Percentiles rank a stretch among this genome's conserved stretches.
Evolutionary conservation across 2,329 filamentous ascomycete genomes (phyloP).

Genomic region (Colletotrichum sp.): DNA sequence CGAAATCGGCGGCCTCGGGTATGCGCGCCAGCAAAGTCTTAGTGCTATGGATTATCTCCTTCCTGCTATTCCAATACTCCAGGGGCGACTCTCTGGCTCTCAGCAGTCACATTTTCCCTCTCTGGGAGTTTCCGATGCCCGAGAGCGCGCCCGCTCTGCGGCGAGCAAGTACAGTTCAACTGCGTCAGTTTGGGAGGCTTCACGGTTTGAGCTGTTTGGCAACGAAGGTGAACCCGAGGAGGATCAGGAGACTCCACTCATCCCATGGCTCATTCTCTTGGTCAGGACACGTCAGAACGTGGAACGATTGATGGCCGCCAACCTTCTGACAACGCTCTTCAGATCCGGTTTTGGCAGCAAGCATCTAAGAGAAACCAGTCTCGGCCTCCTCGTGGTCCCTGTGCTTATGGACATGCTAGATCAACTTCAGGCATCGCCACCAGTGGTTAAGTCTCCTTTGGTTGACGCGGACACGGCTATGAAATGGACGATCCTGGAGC

Average conservation of each 20-base stretch:
- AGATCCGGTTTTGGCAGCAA: constrained; percentile 70
- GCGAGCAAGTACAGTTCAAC: constrained; percentile 30
- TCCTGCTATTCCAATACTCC: constrained; percentile 55
- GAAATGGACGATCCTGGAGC: constrained; percentile 65
- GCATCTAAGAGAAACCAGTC: constrained; percentile 61
- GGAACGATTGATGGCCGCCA: constrained; percentile 71
- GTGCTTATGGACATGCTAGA: constrained; percentile 65
- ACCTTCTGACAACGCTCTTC: constrained; percentile 72
- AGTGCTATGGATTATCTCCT: constrained; percentile 71
- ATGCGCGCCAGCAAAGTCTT: constrained; percentile 46
- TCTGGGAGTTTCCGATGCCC: constrained; percentile 47
- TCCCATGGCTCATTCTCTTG: constrained; percentile 75
- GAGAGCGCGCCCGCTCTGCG: constrained; percentile 35
- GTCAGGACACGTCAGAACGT: constrained; percentile 62
- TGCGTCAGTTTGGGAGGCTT: constrained; percentile 34
- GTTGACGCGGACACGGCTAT: constrained; percentile 41
- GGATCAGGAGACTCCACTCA: constrained; percentile 71
- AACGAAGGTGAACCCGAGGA: constrained; percentile 46
- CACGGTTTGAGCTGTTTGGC: constrained; percentile 30
- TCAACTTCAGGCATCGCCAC: constrained; percentile 3
- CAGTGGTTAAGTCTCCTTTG: constrained; percentile 23
- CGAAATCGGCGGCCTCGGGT: constrained; percentile 56
- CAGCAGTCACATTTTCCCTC: constrained; percentile 58
- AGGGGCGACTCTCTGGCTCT: constrained; percentile 24
- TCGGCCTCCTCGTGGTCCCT: constrained; percentile 73